Evolutionary conservation across 106 monocot genomes (phyloP), one percentile per base, ranked within the genome.

Genomic region (Cymbidium sinense): DNA sequence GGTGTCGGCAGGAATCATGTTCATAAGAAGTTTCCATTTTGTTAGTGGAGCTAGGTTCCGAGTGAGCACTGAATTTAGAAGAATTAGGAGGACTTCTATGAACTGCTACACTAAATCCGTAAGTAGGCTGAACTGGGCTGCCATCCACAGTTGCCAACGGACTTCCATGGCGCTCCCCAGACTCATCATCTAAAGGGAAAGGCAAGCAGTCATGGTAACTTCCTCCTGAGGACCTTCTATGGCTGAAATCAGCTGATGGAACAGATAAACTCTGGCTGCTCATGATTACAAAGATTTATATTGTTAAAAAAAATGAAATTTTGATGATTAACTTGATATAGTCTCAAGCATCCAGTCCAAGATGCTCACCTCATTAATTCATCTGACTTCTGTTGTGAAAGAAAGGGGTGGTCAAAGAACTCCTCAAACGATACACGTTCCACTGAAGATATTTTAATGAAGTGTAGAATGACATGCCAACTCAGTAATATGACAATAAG

Each of bases 371-470:
- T 90, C 15, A 55, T 70, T n/a, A 84, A 85, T 82, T 84, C 85
- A 25, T 88, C 76, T 34, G 54, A 61, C n/a, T 65, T 31, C 7
- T 65, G 78, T 70, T 83, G 78, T 28, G 77, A 77, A 77, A 96
- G 88, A 87, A 96, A 96, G 64, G 73, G 91, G 76, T 96, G 93
- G 77, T 88, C 86, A 55, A 94, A 90, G 82, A 96, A 96, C 81
- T 96, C 96, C 51, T 96, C 93, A 82, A 91, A 88, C 23, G 96
- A 88, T 43, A 96, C 70, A 3, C 96, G 82, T 78, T 96, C 91
- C 76, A 96, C 96, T 94, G 86, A 70, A 86, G 79, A n/a, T 21
- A 84, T 79, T 50, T 47, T 13, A 3, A 17, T 47, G 11, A 47
- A 47, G 47, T 47, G 11, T 13, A 47, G 13, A 47, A 47, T 47